A percentile compares a stretch with the other conserved stretches of the same genome.
These are phyloP conservation scores for Polychytrium aggregatum DNA, from an alignment of 192 early-diverging fungal species.

Conservation along the genomic window DNA sequence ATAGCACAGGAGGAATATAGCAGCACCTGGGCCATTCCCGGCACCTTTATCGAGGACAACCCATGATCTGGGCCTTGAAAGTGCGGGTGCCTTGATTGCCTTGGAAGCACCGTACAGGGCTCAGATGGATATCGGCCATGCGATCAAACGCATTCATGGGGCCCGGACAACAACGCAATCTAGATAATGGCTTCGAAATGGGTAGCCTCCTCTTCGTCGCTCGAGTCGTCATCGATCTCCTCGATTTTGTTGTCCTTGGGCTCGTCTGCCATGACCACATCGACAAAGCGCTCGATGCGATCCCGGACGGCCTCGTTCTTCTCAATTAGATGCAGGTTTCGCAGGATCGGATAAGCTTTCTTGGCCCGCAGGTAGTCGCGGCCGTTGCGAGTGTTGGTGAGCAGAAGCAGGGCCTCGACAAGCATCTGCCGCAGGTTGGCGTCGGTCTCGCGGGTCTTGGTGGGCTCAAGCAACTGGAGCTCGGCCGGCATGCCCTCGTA, in stretches of 20 bases:
- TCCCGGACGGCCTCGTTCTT: conserved; percentile 58
- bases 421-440: conserved; percentile 58
- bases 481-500: conserved; percentile 91
- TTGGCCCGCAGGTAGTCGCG: conserved; percentile 69
- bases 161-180: too few relatives aligned
- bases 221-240: too few relatives aligned
- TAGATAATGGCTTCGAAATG: too few relatives aligned
- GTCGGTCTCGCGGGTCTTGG: conserved; percentile 79
- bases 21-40: too few relatives aligned
- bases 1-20: too few relatives aligned
- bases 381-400: conserved; percentile 63
- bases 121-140: too few relatives aligned
- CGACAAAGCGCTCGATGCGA: conserved; percentile 64
- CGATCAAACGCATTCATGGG: too few relatives aligned
- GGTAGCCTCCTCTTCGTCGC: too few relatives aligned
- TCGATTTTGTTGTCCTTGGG: neutral
- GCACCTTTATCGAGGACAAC: too few relatives aligned
- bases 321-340: conserved; percentile 71
- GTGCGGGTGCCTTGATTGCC: too few relatives aligned
- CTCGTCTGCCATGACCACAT: conserved; percentile 57
- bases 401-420: conserved; percentile 67
- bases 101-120: too few relatives aligned
- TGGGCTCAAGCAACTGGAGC: conserved; percentile 68
- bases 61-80: too few relatives aligned
- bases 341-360: conserved; percentile 77